phyloP scores from a whole-genome alignment of 2,329 filamentous ascomycete species.

The Dactylellina cionopaga region DNA sequence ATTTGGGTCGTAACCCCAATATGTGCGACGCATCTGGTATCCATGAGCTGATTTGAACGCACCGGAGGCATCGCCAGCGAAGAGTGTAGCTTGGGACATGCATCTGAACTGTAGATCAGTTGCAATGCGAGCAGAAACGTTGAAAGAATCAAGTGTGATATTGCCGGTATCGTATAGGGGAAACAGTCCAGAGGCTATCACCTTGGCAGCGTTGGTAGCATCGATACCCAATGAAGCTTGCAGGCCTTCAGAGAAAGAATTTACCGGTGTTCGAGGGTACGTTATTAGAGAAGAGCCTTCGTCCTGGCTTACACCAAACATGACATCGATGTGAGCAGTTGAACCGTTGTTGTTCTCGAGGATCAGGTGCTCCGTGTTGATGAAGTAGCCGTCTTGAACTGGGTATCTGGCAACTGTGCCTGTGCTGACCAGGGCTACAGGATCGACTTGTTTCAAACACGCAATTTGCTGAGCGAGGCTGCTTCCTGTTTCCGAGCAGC shows the following conservation, averaged over 20 bases:
- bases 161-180: constrained; percentile 65
- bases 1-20: constrained; percentile 67
- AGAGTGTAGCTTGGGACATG: constrained; percentile 69
- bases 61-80: constrained; percentile 63
- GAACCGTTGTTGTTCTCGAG: constrained; percentile 57
- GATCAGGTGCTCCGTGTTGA: constrained; percentile 65
- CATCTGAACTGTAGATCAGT: constrained; percentile 72
- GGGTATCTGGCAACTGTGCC: constrained; percentile 65
- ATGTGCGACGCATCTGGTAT: constrained; percentile 70
- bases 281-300: constrained; percentile 68
- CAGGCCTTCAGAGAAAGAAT: constrained; percentile 62
- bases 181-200: constrained; percentile 65
- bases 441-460: constrained; percentile 66
- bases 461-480: constrained; percentile 63
- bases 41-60: constrained; percentile 67
- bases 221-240: constrained; percentile 64
- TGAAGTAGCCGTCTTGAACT: constrained; percentile 69
- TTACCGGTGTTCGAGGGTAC: constrained; percentile 63
- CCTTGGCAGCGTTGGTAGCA: constrained; percentile 60
- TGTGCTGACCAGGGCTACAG: constrained; percentile 61
- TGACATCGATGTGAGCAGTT: constrained; percentile 66
- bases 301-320: constrained; percentile 68
- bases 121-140: constrained; percentile 66
- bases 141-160: constrained; percentile 68
- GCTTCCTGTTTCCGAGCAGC: constrained; percentile 64